Evolutionary conservation across 805 yeast species (phyloP).

Genomic region (Candida caryicola): DNA sequence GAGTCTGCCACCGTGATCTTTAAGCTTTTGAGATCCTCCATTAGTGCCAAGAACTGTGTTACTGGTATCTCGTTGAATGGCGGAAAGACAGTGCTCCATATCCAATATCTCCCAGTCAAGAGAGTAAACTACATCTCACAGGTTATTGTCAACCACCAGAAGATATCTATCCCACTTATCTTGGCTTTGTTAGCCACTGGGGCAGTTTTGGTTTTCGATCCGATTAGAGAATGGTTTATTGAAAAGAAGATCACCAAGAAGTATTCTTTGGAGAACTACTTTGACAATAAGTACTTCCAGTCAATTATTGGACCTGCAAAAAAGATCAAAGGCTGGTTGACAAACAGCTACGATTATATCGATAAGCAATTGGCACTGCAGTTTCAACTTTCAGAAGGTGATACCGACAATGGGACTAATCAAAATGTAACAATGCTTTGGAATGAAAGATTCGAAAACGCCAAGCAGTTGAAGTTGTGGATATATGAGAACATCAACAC

Average conservation of each 20-base stretch:
- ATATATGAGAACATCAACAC: constrained; percentile 86
- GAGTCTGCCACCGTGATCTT: constrained; percentile 48
- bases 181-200: constrained; percentile 76
- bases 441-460: constrained; percentile 68
- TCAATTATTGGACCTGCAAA: constrained; percentile 26
- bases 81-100: constrained; percentile 60
- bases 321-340: constrained; percentile 24
- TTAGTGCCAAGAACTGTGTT: constrained; percentile 85
- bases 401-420: constrained; percentile 17
- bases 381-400: constrained; percentile 15
- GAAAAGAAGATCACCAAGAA: constrained; percentile 66
- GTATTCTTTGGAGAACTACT: constrained; percentile 50
- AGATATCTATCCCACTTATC: constrained; percentile 76
- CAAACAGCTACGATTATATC: constrained; percentile 33
- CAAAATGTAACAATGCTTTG: constrained; percentile 42
- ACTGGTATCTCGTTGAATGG: constrained; percentile 66
- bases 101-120: constrained; percentile 63
- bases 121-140: constrained; percentile 53
- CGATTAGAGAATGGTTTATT: constrained; percentile 80
- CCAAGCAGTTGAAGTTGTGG: constrained; percentile 72
- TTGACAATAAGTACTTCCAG: constrained; percentile 29
- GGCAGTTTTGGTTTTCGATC: constrained; percentile 88
- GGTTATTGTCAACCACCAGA: constrained; percentile 69
- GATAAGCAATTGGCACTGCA: constrained; percentile 21
- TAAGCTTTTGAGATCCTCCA: constrained; percentile 60